Conservation (phyloP, 371 early-diverging fungal species). For the Blakeslea trispora region DNA sequence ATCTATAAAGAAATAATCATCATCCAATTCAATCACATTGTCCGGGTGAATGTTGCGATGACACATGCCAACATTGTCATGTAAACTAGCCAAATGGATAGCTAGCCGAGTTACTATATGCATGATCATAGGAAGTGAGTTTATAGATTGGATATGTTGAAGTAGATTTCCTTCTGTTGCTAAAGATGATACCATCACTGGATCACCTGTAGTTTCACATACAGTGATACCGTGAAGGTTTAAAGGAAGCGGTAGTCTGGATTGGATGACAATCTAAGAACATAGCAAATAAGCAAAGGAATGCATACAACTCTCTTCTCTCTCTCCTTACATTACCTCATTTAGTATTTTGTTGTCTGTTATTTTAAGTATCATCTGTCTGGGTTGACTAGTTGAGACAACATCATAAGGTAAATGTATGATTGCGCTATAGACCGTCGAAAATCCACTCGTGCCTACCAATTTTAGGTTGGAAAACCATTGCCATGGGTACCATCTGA, state of each 20-base stretch:
- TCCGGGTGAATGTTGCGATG: constrained; percentile 46
- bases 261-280: constrained; percentile 40
- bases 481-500: constrained; percentile 46
- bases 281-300: neutral
- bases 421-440: constrained; percentile 37
- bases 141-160: constrained; percentile 18
- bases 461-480: constrained; percentile 49
- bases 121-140: constrained; percentile 7
- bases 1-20: constrained; percentile 41
- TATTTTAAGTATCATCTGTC: constrained; percentile 40
- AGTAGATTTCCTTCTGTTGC: constrained; percentile 39
- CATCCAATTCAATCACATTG: constrained; percentile 36
- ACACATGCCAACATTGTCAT: constrained; percentile 42
- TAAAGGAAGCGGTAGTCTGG: constrained; percentile 38
- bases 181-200: constrained; percentile 40
- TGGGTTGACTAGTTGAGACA: constrained; percentile 19
- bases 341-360: constrained; percentile 47
- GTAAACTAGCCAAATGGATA: constrained; percentile 38
- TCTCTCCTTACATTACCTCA: constrained; percentile 33
- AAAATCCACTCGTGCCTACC: constrained; percentile 45
- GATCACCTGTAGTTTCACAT: constrained; percentile 43
- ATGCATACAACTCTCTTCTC: too few species aligned
- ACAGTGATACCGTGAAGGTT: constrained; percentile 44
- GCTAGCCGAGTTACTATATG: constrained; percentile 39
- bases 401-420: constrained; percentile 34